Evolutionary conservation across 768 basidiomycete genomes (phyloP).

Genomic region (Psilocybe cyanescens): DNA sequence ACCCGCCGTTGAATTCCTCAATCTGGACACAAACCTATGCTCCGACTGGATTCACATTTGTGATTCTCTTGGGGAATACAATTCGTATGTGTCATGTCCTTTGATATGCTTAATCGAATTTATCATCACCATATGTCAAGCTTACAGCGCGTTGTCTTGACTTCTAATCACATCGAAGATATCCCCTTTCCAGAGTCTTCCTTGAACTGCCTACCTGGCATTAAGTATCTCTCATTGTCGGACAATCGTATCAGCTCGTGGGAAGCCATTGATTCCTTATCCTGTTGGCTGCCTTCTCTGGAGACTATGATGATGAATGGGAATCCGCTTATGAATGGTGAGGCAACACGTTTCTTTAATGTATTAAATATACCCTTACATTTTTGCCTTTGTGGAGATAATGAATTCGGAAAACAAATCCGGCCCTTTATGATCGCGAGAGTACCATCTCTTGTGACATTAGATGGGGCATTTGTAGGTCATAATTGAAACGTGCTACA

Average conservation of each 20-base stretch:
- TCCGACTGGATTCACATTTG: conserved; percentile 57
- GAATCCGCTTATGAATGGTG: conserved; percentile 69
- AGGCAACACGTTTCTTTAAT: conserved; percentile 16
- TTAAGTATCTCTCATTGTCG: conserved; percentile 68
- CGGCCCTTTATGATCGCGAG: conserved; percentile 71
- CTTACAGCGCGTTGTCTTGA: conserved; percentile 65
- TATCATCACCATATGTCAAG: conserved; percentile 41
- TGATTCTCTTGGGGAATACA: conserved; percentile 44
- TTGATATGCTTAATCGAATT: conserved; percentile 16
- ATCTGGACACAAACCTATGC: conserved; percentile 73
- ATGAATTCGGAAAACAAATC: conserved; percentile 37
- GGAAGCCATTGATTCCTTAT: conserved; percentile 66
- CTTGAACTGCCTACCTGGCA: conserved; percentile 30
- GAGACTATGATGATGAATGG: conserved; percentile 61
- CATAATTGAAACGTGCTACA: conserved; percentile 1
- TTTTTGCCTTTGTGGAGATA: conserved; percentile 33
- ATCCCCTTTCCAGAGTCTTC: conserved; percentile 47
- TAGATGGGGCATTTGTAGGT: conserved; percentile 70
- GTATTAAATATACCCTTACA: neutral
- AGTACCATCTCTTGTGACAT: conserved; percentile 59
- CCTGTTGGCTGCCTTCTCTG: conserved; percentile 70
- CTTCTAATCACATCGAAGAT: conserved; percentile 57
- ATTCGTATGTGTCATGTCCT: conserved; percentile 43
- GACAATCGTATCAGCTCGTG: conserved; percentile 62
- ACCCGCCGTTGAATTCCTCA: conserved; percentile 52